Evolutionary conservation across 192 early-diverging fungal species (phyloP).

Genomic region (Thamnidium elegans): DNA sequence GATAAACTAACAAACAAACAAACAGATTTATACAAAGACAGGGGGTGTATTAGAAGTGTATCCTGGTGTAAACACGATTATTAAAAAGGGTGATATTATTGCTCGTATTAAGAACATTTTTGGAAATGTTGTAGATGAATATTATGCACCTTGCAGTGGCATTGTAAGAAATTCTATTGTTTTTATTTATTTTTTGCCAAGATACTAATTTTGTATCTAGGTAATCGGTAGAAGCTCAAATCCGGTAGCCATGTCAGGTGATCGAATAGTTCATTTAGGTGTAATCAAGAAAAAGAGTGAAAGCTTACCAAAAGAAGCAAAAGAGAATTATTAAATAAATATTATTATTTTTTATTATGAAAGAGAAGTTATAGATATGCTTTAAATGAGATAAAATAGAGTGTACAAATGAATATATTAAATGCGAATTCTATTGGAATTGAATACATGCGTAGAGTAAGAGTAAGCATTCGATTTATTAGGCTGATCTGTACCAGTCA

Average conservation of each 20-base stretch:
- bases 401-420: no score
- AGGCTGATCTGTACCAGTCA: no score
- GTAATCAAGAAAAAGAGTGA: slow-evolving; percentile 47
- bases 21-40: slow-evolving; percentile 83
- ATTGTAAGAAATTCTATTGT: no score
- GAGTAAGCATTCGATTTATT: no score
- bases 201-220: slow-evolving; percentile 28
- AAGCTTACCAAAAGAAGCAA: slow-evolving; percentile 33
- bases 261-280: slow-evolving; percentile 84
- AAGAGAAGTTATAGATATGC: no score
- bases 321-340: slow-evolving; percentile 30
- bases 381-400: no score
- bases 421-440: no score
- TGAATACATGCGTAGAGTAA: no score
- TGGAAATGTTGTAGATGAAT: slow-evolving; percentile 81
- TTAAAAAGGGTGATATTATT: slow-evolving; percentile 81
- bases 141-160: slow-evolving; percentile 76
- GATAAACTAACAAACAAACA: not conserved
- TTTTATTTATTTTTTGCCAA: slow-evolving; percentile 15
- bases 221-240: slow-evolving; percentile 77
- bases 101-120: slow-evolving; percentile 87
- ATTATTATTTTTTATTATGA: no score
- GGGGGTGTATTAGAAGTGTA: slow-evolving; percentile 87
- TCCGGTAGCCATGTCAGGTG: slow-evolving; percentile 84
- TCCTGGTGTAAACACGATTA: slow-evolving; percentile 77